A percentile compares a stretch with the other conserved stretches of the same genome.
Evolutionary conservation across 805 yeast species (phyloP).

Genomic region (Suhomyces canberraensis): DNA sequence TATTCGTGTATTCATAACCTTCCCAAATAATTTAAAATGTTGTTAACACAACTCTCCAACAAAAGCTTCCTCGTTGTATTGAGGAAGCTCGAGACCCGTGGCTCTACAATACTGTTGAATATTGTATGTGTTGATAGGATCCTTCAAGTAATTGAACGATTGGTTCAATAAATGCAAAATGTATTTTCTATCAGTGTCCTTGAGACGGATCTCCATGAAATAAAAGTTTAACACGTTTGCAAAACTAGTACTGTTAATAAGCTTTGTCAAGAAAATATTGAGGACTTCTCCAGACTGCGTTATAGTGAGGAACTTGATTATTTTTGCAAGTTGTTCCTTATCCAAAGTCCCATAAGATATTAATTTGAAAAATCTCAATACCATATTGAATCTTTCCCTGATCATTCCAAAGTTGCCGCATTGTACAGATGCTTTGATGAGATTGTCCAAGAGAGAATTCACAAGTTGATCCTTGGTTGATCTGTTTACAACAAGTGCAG

Average conservation of each 20-base stretch:
- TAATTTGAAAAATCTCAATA: constrained; percentile 23
- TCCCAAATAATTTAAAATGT: too few relatives aligned
- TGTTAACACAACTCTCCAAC: background rate
- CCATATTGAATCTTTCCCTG: constrained; percentile 18
- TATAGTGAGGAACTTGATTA: constrained; percentile 26
- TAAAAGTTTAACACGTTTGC: constrained; percentile 27
- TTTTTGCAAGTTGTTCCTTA: constrained; percentile 18
- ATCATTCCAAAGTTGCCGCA: background rate
- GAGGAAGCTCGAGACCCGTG: constrained; percentile 1
- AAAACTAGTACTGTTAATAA: constrained; percentile 14
- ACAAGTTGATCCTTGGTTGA: constrained; percentile 8
- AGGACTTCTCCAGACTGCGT: constrained; percentile 20
- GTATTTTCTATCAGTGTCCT: constrained; percentile 15
- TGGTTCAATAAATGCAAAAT: constrained; percentile 21
- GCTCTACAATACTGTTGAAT: constrained; percentile 8
- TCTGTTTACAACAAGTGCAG: constrained; percentile 9
- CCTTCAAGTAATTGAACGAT: constrained; percentile 22
- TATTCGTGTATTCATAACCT: too few relatives aligned
- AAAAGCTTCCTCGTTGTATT: background rate
- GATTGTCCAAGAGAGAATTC: constrained; percentile 5
- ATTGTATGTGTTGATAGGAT: constrained; percentile 18
- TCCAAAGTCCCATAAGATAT: constrained; percentile 17
- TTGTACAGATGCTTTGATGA: constrained; percentile 1
- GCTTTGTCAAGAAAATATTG: constrained; percentile 25
- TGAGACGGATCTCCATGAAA: constrained; percentile 25